Evolutionary conservation across 108 stramenopile genomes (phyloP).

Genomic region (Hondaea fermentalgiana): DNA sequence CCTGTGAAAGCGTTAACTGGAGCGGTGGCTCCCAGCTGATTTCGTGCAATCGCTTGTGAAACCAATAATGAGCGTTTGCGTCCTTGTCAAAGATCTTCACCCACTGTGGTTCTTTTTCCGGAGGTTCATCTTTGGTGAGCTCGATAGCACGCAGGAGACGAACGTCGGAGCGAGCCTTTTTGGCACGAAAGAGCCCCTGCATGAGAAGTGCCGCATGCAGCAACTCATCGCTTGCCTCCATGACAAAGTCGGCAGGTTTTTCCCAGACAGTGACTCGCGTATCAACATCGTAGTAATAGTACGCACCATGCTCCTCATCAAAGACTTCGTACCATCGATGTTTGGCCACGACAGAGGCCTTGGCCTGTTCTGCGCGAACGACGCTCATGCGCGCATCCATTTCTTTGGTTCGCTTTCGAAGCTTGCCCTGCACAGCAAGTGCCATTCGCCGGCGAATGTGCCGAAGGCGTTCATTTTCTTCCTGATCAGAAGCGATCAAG

Average conservation of each 20-base stretch:
- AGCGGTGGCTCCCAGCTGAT: not conserved
- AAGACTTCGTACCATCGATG: not conserved
- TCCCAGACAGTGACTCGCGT: not conserved
- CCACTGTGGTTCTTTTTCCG: not conserved
- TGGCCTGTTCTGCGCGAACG: not conserved
- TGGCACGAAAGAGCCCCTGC: not conserved
- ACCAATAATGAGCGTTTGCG: not conserved
- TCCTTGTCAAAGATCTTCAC: not conserved
- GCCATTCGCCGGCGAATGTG: not conserved
- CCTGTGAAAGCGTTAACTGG: not conserved
- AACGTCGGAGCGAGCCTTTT: not conserved
- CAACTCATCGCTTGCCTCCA: not conserved
- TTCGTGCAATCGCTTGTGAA: not conserved
- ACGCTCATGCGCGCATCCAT: not conserved
- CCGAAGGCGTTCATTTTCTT: not conserved
- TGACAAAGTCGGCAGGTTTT: slow-evolving; percentile 7
- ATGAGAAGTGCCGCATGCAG: not conserved
- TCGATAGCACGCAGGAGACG: not conserved
- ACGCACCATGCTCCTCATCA: not conserved
- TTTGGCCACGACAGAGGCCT: not conserved
- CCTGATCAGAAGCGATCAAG: too few species aligned
- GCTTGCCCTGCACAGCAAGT: not conserved
- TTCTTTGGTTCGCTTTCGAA: not conserved
- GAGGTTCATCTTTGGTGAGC: not conserved
- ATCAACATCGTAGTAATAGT: not conserved